Conservation (phyloP, 2,329 filamentous ascomycete genomes). For the Neofusicoccum parvum region DNA sequence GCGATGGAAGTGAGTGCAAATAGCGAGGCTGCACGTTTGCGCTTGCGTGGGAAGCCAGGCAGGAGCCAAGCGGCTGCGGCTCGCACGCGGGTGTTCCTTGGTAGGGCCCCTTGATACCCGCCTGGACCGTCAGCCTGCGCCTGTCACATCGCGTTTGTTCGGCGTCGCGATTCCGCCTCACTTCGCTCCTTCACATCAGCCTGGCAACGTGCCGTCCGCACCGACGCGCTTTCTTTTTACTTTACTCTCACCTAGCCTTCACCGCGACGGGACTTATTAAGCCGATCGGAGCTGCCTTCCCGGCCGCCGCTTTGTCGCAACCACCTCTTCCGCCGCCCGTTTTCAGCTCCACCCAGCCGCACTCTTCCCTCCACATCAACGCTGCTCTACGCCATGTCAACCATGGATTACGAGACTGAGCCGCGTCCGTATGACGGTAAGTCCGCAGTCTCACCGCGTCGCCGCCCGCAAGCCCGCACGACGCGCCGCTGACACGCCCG, state of each 20-base stretch:
- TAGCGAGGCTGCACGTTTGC: slow-evolving; percentile 9
- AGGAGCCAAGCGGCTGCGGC: slow-evolving; percentile 13
- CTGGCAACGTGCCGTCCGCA: slow-evolving; percentile 16
- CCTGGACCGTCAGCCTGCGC: slow-evolving; percentile 13
- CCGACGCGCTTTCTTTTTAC: slow-evolving; percentile 11
- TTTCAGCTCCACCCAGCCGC: slow-evolving; percentile 21
- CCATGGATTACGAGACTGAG: slow-evolving; percentile 68
- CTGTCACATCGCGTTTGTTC: slow-evolving; percentile 18
- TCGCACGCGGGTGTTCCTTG: slow-evolving; percentile 15
- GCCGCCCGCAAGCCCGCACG: slow-evolving; percentile 11
- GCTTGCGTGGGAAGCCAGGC: neutral
- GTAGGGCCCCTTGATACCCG: slow-evolving; percentile 14
- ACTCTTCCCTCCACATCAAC: slow-evolving; percentile 1
- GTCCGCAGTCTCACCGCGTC: slow-evolving; percentile 28
- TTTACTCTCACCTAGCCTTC: slow-evolving; percentile 7
- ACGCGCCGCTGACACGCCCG: slow-evolving; percentile 21
- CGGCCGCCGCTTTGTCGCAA: slow-evolving; percentile 21
- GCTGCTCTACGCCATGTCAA: slow-evolving; percentile 37
- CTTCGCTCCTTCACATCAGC: slow-evolving; percentile 18
- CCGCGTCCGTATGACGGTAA: slow-evolving; percentile 68
- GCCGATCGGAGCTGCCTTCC: slow-evolving; percentile 17
- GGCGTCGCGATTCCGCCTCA: slow-evolving; percentile 14
- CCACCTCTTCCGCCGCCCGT: slow-evolving; percentile 16
- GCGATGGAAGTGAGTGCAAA: slow-evolving; percentile 5
- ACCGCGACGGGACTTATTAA: slow-evolving; percentile 11